A percentile compares a stretch with the other conserved stretches of the same genome.
phyloP scores from a whole-genome alignment of 495 filamentous ascomycete species.

The Aspergillus baeticus region DNA sequence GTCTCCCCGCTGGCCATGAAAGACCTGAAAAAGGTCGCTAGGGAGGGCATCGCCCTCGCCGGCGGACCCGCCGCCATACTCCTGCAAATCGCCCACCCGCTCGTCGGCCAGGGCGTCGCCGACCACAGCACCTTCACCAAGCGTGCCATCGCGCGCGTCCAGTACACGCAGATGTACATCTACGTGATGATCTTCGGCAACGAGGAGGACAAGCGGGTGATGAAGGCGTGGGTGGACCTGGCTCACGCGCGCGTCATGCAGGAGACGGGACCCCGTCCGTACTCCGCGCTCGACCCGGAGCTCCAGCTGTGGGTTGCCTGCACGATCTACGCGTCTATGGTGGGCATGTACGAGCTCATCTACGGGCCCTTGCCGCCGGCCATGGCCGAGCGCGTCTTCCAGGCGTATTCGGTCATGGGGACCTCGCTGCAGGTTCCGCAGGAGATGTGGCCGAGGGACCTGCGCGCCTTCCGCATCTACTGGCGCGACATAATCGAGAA shows the following conservation, averaged over 20 bases:
- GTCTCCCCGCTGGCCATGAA: background rate
- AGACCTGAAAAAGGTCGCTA: background rate
- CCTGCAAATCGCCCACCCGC: conserved; percentile 3
- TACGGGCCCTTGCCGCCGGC: background rate
- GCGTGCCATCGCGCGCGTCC: background rate
- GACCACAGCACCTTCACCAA: conserved; percentile 9
- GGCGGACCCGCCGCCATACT: conserved; percentile 1
- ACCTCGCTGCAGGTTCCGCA: background rate
- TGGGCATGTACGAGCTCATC: background rate
- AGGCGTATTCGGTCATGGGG: background rate
- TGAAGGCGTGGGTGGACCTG: conserved; percentile 7
- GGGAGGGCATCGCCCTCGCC: background rate
- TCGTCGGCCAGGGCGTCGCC: conserved; percentile 5
- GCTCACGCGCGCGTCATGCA: conserved; percentile 4
- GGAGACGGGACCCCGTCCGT: background rate
- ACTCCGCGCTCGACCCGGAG: conserved; percentile 3
- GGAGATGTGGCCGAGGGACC: conserved; percentile 5
- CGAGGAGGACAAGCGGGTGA: background rate
- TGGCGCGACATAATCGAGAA: background rate
- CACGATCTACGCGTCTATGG: conserved; percentile 4
- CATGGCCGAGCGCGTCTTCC: background rate
- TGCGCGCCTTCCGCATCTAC: background rate
- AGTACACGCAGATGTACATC: conserved; percentile 13
- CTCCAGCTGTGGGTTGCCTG: conserved; percentile 11
- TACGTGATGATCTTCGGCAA: conserved; percentile 11